These are phyloP conservation scores for Tolypocladium ophioglossoides DNA, from an alignment of 2,329 filamentous ascomycete species.

Conservation along the genomic window DNA sequence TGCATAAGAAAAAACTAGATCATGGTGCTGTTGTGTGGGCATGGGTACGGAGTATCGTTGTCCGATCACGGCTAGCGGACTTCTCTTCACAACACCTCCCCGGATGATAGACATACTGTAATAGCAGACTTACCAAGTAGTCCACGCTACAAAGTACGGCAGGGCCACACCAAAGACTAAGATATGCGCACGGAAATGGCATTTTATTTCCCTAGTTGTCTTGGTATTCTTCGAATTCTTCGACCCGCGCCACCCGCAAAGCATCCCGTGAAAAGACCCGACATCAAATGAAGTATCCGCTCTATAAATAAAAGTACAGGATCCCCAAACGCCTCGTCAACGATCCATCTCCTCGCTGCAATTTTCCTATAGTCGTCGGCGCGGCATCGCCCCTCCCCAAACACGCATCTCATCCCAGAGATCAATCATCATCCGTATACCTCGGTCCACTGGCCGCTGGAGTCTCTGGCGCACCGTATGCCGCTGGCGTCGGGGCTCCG, in stretches of 20 bases:
- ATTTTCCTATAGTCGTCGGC: background rate
- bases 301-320: background rate
- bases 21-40: too few species aligned
- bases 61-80: too few species aligned
- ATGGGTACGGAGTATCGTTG: too few species aligned
- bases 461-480: slow-evolving; percentile 46
- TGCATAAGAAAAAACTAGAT: too few species aligned
- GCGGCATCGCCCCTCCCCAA: background rate
- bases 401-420: background rate
- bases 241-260: background rate
- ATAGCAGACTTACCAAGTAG: too few species aligned
- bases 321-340: background rate
- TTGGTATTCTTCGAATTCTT: background rate
- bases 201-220: background rate
- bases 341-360: background rate
- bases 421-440: slow-evolving; percentile 40
- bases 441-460: slow-evolving; percentile 48
- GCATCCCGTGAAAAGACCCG: background rate
- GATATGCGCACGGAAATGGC: too few species aligned
- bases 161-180: too few species aligned
- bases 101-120: too few species aligned
- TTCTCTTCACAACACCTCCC: too few species aligned
- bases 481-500: slow-evolving; percentile 54
- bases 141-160: too few species aligned
- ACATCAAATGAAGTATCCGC: background rate